Evolutionary conservation across 2,329 filamentous ascomycete genomes (phyloP).

Genomic region (Huntiella moniliformis): DNA sequence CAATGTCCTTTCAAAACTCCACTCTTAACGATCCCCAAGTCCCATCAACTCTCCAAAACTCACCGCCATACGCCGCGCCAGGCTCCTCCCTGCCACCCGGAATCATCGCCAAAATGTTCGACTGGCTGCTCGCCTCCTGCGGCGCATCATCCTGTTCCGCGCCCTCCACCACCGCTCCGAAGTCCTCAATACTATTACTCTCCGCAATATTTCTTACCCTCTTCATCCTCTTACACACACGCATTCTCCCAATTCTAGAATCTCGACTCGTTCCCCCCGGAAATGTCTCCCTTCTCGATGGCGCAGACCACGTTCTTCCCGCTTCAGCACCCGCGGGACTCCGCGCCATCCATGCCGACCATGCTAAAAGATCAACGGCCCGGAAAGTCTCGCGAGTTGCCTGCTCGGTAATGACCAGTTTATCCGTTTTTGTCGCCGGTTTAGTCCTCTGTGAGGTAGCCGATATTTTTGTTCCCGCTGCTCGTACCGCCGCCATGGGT

Average conservation of each 20-base stretch:
- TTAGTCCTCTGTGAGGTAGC: conserved; percentile 72
- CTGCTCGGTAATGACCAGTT: conserved; percentile 58
- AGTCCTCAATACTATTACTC: conserved; percentile 50
- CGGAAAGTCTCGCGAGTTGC: conserved; percentile 39
- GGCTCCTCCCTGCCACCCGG: no score
- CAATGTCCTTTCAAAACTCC: no score
- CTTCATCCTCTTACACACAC: conserved; percentile 36
- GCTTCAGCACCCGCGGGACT: conserved; percentile 41
- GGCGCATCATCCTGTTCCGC: conserved; percentile 38
- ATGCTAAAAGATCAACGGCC: conserved; percentile 32
- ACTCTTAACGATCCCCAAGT: no score
- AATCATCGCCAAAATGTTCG: conserved; percentile 15
- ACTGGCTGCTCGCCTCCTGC: conserved; percentile 28
- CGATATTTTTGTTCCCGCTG: conserved; percentile 49
- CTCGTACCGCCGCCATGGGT: conserved; percentile 47
- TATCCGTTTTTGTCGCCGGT: conserved; percentile 61
- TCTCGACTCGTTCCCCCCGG: conserved; percentile 22
- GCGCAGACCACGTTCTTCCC: conserved; percentile 42
- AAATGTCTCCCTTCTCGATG: conserved; percentile 32
- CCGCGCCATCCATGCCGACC: conserved; percentile 39
- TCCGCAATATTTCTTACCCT: conserved; percentile 43
- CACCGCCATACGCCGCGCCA: no score
- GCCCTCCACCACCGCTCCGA: conserved; percentile 25
- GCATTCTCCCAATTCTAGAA: conserved; percentile 55
- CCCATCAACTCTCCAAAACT: no score